phyloP scores from a whole-genome alignment of 106 monocot genomes.

The Acanthochlamys bracteata region DNA sequence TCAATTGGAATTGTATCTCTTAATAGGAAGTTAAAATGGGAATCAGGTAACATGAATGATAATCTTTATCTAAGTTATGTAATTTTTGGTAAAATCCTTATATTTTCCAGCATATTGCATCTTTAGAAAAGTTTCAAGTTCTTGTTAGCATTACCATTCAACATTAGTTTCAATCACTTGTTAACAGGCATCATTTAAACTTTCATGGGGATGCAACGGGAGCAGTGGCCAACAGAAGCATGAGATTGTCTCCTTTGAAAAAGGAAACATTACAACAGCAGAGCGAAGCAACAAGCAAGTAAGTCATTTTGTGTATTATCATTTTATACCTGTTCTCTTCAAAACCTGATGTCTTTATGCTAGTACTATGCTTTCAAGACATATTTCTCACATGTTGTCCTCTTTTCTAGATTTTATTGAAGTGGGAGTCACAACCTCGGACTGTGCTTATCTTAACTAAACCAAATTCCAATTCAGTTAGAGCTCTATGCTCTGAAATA shows the following conservation, averaged over 20 bases:
- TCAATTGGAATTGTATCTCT: too few relatives aligned
- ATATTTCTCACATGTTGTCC: background rate
- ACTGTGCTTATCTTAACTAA: constrained; percentile 89
- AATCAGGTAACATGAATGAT: too few relatives aligned
- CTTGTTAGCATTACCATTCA: background rate
- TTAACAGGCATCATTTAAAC: constrained; percentile 81
- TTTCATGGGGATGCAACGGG: constrained; percentile 94
- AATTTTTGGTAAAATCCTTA: too few relatives aligned
- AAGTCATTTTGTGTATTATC: background rate
- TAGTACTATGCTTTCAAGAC: too few relatives aligned
- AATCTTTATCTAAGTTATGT: too few relatives aligned
- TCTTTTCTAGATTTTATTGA: constrained; percentile 77
- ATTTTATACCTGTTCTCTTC: background rate
- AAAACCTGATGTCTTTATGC: too few relatives aligned
- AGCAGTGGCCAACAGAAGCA: constrained; percentile 85
- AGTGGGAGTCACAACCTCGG: constrained; percentile 91
- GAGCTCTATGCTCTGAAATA: constrained; percentile 63
- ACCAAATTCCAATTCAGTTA: constrained; percentile 87
- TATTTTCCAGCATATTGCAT: too few relatives aligned
- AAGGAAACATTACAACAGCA: constrained; percentile 85
- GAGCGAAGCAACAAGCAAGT: constrained; percentile 94
- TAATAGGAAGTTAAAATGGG: too few relatives aligned
- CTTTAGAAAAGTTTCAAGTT: too few relatives aligned
- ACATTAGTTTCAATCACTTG: background rate
- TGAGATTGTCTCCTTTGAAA: constrained; percentile 92